Evolutionary conservation across 169 alveolate species (phyloP), one percentile per base, ranked within the genome.

Genomic region (Blepharisma undulans): DNA sequence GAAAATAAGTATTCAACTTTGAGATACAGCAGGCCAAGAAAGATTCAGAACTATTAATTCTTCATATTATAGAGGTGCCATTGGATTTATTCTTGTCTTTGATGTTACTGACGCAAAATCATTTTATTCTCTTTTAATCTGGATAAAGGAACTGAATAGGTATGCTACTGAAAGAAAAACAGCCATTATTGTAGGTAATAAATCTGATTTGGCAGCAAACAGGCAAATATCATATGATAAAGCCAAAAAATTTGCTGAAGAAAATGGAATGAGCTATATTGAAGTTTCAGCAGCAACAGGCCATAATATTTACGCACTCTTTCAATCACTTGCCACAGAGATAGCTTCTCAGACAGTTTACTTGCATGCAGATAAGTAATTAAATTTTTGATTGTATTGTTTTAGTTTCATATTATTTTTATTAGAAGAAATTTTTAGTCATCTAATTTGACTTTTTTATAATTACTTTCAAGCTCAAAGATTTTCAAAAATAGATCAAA

Each of bases 81-180:
- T 93, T 76, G 96, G 94, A 72, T 81, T 90, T 33, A 91, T 93
- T 0, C 27, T 92, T 16, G 93, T 89, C 19, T 95, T 91, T 88
- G 97, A 95, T 88, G 88, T 93, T 10, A 86, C 89, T 82, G 71
- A 86, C 66, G 25, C 27, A 29, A 71, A 76, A 1, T 88, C 94
- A 12, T 93, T 93, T 48, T 76, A 87, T 32, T 81, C 87, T 48
- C 84, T 93, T 32, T 10, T 12, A 10, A 61, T 84, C 19, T 84
- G 90, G 82, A 30, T 84, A 84, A 16, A 84, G 36, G 90, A 84
- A 93, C 99, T 97, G 32, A 97, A 98, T 71, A 98, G 98, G 80
- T 97, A 18, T 76, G 18, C 34, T 12, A 12, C 16, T 18, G 84
- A 76, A 76, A 76, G 25, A 21, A 29, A 12, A 12, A n/a, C 12